Percentiles rank a stretch among this genome's conserved stretches.
These are phyloP conservation scores for Colletotrichum sp. DNA, from an alignment of 2,329 filamentous ascomycete genomes.

Conservation along the genomic window DNA sequence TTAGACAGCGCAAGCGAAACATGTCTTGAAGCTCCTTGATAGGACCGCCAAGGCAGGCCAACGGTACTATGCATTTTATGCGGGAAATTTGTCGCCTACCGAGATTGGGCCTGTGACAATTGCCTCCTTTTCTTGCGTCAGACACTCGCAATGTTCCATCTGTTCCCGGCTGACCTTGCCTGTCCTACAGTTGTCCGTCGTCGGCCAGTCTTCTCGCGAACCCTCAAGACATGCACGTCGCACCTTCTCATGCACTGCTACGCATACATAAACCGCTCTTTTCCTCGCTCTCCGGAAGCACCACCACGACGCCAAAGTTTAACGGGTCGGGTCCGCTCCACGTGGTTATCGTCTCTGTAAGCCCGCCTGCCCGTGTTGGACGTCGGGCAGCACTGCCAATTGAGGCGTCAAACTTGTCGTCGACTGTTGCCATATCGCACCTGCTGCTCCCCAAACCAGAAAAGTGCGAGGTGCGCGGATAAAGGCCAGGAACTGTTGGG, in stretches of 20 bases:
- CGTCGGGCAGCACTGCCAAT: neutral
- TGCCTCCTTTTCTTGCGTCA: neutral
- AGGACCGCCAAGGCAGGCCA: conserved; percentile 12
- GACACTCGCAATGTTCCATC: neutral
- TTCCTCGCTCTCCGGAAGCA: neutral
- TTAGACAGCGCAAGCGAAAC: conserved; percentile 19
- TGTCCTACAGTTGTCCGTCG: neutral
- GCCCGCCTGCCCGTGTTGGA: neutral
- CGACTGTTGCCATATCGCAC: neutral
- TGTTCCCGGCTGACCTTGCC: conserved; percentile 2
- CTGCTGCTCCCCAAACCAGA: neutral
- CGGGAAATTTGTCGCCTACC: conserved; percentile 21
- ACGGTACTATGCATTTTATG: conserved; percentile 20
- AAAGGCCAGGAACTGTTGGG: neutral
- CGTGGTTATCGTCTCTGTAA: neutral
- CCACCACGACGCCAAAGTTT: neutral
- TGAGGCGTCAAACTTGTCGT: neutral
- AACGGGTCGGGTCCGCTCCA: neutral
- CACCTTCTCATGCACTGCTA: conserved; percentile 17
- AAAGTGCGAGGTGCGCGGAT: neutral
- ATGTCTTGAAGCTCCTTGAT: conserved; percentile 22
- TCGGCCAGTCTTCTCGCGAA: neutral
- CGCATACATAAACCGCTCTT: conserved; percentile 9
- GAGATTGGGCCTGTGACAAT: conserved; percentile 14
- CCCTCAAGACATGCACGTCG: neutral